Conservation (phyloP, 345 rosid genomes). For the Lumnitzera racemosa region DNA sequence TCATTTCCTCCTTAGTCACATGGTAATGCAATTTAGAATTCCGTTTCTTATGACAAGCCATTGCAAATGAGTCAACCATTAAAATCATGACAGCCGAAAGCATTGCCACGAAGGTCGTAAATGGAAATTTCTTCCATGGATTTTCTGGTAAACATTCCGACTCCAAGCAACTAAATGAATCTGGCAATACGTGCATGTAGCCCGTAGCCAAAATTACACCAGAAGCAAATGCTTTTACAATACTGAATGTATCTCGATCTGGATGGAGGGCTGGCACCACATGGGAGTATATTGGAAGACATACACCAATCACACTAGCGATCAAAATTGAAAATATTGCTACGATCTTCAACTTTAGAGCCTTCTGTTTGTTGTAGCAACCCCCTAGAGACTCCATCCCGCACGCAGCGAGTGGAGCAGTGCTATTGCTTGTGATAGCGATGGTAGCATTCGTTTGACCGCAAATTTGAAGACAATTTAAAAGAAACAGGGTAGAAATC, state of each 20-base stretch:
- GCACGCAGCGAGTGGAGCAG: conserved; percentile 2
- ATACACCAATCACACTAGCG: conserved; percentile 27
- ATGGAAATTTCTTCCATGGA: conserved; percentile 39
- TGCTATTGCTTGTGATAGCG: too few relatives aligned
- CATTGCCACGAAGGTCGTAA: conserved; percentile 36
- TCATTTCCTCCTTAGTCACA: too few relatives aligned
- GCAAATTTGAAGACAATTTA: too few relatives aligned
- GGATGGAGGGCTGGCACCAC: conserved; percentile 17
- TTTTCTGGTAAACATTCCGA: conserved; percentile 23
- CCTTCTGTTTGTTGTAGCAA: conserved; percentile 17
- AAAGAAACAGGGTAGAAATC: too few relatives aligned
- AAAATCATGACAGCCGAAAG: conserved; percentile 27
- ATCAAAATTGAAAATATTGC: conserved; percentile 25
- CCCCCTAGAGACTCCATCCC: background rate
- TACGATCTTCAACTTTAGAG: conserved; percentile 21
- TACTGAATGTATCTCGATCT: conserved; percentile 13
- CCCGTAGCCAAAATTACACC: conserved; percentile 41
- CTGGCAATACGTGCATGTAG: conserved; percentile 43
- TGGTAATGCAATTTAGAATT: too few relatives aligned
- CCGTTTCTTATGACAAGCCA: too few relatives aligned
- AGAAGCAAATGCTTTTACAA: conserved; percentile 26
- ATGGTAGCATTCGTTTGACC: too few relatives aligned
- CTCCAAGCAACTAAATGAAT: conserved; percentile 17
- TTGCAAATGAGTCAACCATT: conserved; percentile 27
- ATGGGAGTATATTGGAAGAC: conserved; percentile 17